These are phyloP conservation scores for Phaeodactylum tricornutum DNA, from an alignment of 108 stramenopile species.

Conservation along the genomic window DNA sequence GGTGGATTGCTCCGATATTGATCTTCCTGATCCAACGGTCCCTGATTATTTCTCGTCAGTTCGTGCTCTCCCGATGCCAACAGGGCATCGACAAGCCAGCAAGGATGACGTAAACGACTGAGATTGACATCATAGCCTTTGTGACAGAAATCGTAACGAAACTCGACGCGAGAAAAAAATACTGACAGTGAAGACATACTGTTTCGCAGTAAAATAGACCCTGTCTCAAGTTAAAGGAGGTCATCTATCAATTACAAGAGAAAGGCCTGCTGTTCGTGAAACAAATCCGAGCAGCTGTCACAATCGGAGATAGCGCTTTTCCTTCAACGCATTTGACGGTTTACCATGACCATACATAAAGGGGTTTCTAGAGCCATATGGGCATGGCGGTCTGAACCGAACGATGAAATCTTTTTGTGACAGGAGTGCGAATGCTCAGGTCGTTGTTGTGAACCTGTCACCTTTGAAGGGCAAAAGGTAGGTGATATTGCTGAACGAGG, in stretches of 20 bases:
- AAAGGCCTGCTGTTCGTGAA: conserved; percentile 78
- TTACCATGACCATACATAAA: conserved; percentile 94
- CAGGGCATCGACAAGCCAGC: not conserved
- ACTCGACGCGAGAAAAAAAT: conserved; percentile 62
- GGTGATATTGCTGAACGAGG: conserved; percentile 83
- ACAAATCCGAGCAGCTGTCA: conserved; percentile 53
- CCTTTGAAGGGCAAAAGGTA: conserved; percentile 50
- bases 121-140: conserved; percentile 42
- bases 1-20: conserved; percentile 35
- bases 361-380: conserved; percentile 85
- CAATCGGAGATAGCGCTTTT: conserved; percentile 86
- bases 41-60: conserved; percentile 28
- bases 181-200: conserved; percentile 6
- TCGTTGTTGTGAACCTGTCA: conserved; percentile 73
- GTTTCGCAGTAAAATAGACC: conserved; percentile 30
- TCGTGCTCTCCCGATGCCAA: conserved; percentile 1
- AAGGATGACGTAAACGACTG: not conserved
- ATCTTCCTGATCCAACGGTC: conserved; percentile 43
- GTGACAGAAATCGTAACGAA: conserved; percentile 94
- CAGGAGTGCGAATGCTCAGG: conserved; percentile 81
- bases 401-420: conserved; percentile 50
- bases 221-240: conserved; percentile 78
- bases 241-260: conserved; percentile 67
- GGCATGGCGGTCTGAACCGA: conserved; percentile 77
- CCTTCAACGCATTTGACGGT: conserved; percentile 78